Evolutionary conservation across 176 grass and related monocot genomes (phyloP).

Genomic region (Eragrostis curvula): DNA sequence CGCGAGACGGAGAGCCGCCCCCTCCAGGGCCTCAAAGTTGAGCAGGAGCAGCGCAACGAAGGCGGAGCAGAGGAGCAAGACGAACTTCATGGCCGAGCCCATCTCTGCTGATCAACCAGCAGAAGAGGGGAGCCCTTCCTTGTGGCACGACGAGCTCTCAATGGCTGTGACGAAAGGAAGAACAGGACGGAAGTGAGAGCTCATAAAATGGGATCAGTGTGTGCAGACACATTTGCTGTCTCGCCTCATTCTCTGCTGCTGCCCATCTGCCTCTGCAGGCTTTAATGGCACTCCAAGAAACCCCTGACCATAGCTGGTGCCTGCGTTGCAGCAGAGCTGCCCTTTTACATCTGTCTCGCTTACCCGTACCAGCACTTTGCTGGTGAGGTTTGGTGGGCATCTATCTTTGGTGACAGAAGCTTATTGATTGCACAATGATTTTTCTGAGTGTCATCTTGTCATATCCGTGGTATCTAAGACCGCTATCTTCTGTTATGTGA

Average conservation of each 20-base stretch:
- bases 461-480: neutral
- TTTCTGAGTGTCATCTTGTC: neutral
- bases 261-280: constrained; percentile 52
- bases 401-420: neutral
- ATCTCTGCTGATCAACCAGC: constrained; percentile 30
- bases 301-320: constrained; percentile 51
- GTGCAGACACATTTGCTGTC: constrained; percentile 32
- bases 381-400: constrained; percentile 22
- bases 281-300: constrained; percentile 93
- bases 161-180: constrained; percentile 27
- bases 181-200: neutral
- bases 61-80: constrained; percentile 17
- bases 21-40: constrained; percentile 37
- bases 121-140: neutral
- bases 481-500: neutral
- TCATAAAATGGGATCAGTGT: neutral
- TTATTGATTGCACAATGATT: neutral
- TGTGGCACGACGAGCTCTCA: neutral
- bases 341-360: constrained; percentile 16
- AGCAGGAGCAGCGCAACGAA: constrained; percentile 29
- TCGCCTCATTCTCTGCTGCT: neutral
- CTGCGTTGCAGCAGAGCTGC: neutral
- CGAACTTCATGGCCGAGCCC: constrained; percentile 25
- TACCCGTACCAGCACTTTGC: neutral
- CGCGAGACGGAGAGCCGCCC: neutral